Conservation (phyloP, 2,329 filamentous ascomycete genomes). For the Ophiostoma sp. region DNA sequence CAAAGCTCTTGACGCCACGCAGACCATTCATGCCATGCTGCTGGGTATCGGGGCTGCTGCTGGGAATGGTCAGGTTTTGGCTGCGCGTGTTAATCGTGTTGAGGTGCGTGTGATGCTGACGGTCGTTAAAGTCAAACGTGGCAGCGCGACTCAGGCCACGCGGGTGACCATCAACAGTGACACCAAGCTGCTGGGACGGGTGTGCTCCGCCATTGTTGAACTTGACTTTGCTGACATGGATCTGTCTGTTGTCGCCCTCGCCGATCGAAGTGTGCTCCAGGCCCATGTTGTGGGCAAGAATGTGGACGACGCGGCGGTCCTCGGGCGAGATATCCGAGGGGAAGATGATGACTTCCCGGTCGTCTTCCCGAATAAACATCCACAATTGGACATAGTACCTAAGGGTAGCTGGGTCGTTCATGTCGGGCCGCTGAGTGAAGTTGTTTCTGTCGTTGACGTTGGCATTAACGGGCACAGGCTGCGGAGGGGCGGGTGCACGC, state of each 20-base stretch:
- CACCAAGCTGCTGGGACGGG: constrained; percentile 52
- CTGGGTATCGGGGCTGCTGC: constrained; percentile 64
- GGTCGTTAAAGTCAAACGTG: constrained; percentile 89
- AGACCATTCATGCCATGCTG: constrained; percentile 68
- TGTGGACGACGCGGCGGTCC: constrained; percentile 86
- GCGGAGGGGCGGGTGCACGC: constrained; percentile 8
- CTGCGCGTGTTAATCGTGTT: constrained; percentile 74
- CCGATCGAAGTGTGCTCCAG: constrained; percentile 88
- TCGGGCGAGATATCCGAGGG: constrained; percentile 72
- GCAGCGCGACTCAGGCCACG: constrained; percentile 86
- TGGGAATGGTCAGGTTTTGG: constrained; percentile 80
- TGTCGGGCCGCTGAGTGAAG: constrained; percentile 44
- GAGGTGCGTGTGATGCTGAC: constrained; percentile 36
- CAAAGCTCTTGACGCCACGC: constrained; percentile 91
- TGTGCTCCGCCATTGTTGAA: constrained; percentile 32
- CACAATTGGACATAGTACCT: constrained; percentile 86
- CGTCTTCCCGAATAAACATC: constrained; percentile 69
- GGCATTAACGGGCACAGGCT: not conserved
- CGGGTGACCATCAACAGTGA: constrained; percentile 69
- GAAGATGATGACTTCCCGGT: constrained; percentile 77
- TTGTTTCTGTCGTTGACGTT: constrained; percentile 19
- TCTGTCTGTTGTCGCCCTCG: constrained; percentile 77
- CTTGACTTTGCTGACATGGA: constrained; percentile 75
- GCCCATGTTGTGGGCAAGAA: constrained; percentile 90
- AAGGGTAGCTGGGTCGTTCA: constrained; percentile 85